Evolutionary conservation across 306 rosid species (phyloP), one percentile per base, ranked within the genome.

Genomic region (Cercis canadensis): DNA sequence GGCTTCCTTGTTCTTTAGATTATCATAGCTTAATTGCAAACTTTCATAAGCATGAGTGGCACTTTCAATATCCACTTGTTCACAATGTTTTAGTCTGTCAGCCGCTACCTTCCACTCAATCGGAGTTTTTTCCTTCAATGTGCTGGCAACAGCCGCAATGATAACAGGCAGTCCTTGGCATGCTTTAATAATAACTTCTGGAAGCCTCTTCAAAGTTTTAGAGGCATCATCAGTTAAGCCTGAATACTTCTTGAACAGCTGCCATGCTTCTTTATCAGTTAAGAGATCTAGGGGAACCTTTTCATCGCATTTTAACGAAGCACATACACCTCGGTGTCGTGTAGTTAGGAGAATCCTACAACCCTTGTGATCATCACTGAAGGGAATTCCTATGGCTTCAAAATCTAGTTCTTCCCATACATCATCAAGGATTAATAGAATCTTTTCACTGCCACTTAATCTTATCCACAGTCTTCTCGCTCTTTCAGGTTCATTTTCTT

Each of bases 131-230:
- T 19, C 44, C 2, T 0, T 31, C 12, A 57, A 36, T 31, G 41
- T n/a, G 18, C 10, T 57, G 12, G 40, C 62, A 0, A 57, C 41
- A 0, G 41, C 11, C 8, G 4, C 34, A 24, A 55, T 55, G 10
- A 36, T 36, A 8, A 55, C 14, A 2, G 60, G 60, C n/a, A 55
- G n/a, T 29, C 62, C 62, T 57, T 57, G 14, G 39, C 62, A 57
- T n/a, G n/a, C n/a, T 31, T 57, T 29, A 5, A 4, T 13, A 13
- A 12, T 18, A 6, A 57, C 18, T 33, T 57, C 0, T 4, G 0
- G 40, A 11, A 5, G 13, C 19, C n/a, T 7, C 10, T 21, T 21
- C 43, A 57, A 13, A n/a, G 0, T 9, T 1, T 9, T 0, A 6
- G 19, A 0, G 44, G 1, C n/a, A 6, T 57, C 13, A 33, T n/a